Conservation (phyloP, 2,329 filamentous ascomycete species). For the Alternaria solani region DNA sequence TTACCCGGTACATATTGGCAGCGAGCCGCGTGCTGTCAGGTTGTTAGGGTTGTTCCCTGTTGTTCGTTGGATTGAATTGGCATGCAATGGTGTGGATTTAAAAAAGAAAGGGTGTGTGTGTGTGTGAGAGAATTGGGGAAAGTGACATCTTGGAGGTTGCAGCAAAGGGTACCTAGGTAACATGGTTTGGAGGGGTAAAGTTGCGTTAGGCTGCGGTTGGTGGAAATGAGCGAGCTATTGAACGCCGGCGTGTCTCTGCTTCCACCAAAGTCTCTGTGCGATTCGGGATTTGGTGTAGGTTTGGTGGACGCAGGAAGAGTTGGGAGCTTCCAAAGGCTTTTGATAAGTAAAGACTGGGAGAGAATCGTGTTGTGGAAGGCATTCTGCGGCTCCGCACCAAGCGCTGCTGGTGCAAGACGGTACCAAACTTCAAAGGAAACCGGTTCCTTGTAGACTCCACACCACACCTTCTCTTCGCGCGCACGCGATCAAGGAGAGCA, state of each 20-base stretch:
- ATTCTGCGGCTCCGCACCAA: slow-evolving; percentile 3
- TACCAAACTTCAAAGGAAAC: slow-evolving; percentile 2
- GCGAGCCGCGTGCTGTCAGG: slow-evolving; percentile 3
- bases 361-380: neutral
- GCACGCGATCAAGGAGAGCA: neutral
- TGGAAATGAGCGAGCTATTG: neutral
- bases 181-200: neutral
- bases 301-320: neutral
- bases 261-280: neutral
- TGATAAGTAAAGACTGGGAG: neutral
- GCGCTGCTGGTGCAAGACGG: neutral
- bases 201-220: neutral
- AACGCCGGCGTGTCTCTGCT: neutral
- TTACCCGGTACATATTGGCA: slow-evolving; percentile 1
- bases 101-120: neutral
- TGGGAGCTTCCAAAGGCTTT: neutral
- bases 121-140: neutral
- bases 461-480: neutral
- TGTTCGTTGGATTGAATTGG: slow-evolving; percentile 1
- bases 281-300: neutral
- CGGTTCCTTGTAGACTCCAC: neutral
- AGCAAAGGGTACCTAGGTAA: neutral
- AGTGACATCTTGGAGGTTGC: neutral
- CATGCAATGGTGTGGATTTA: slow-evolving; percentile 3
- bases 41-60: slow-evolving; percentile 14